Base-by-base conservation (phyloP, 345 rosid species). In the Eucalyptus polybractea region DNA sequence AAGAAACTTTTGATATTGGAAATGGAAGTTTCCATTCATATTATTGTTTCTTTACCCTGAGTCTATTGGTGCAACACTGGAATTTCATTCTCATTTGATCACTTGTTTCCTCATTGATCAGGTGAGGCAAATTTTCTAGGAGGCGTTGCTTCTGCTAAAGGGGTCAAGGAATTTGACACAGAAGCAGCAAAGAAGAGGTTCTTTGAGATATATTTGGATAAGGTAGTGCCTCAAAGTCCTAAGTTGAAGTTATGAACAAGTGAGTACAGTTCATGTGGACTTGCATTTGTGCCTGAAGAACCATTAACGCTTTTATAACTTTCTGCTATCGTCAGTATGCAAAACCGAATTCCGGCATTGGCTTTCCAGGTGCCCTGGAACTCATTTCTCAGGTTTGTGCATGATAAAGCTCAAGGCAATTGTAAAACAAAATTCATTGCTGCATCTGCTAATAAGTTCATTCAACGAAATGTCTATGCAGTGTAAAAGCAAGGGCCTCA, bases 121-220 rank as follows among this genome's bases (percentile, higher is more conserved):
- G 99, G 99, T 33, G 99, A 96, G 95, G 99, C 97, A 33, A 95
- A 93, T 89, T 95, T 97, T 92, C 92, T 98, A 90, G 97, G 98
- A 89, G 98, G 99, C 25, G 98, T 97, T 88, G 99, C 99, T 90
- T 90, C 95, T n/a, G 93, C 93, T 31, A 98, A 98, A 93, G 99
- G 96, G 87, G 95, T 98, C 8, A 37, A 92, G 91, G 97, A 92
- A 10, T 98, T 96, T 87, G 91, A 94, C 91, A 86, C 98, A 2
- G 94, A 95, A 65, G 95, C 89, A 25, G 97, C 97, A 44, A 97
- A 98, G 87, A 95, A 91, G 91, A 96, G 97, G 91, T 98, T 98
- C 93, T 96, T 97, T 90, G 97, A 98, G 91, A 98, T 98, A 88
- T 98, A 96, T 93, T 94, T 98, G 3, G 94, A 96, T 54, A 97